Evolutionary conservation across 371 early-diverging fungal genomes (phyloP).

Genomic region (Lichtheimia hyalospora): DNA sequence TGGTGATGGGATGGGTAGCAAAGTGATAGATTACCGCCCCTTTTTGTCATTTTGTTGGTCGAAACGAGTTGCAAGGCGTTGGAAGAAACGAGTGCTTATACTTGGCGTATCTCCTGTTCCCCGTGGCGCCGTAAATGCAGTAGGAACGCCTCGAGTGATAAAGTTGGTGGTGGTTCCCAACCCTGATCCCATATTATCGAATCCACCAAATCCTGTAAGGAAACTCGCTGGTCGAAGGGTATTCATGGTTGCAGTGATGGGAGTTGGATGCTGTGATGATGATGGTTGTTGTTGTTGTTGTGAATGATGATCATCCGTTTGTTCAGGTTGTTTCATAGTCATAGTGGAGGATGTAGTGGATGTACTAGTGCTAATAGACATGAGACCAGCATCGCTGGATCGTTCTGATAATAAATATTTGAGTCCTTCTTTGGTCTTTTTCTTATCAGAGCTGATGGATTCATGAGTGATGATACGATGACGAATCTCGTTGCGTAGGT

Average conservation of each 20-base stretch:
- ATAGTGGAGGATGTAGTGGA: slow-evolving; percentile 28
- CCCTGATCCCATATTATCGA: slow-evolving; percentile 23
- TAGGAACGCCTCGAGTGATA: slow-evolving; percentile 36
- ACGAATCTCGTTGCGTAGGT: slow-evolving; percentile 43
- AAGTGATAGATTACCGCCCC: slow-evolving; percentile 1
- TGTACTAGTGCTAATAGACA: slow-evolving; percentile 8
- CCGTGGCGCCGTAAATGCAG: slow-evolving; percentile 5
- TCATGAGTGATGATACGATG: slow-evolving; percentile 49
- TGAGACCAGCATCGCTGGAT: slow-evolving; percentile 17
- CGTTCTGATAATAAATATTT: slow-evolving; percentile 50
- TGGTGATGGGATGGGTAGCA: background rate
- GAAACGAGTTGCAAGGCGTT: slow-evolving; percentile 39
- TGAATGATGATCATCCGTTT: slow-evolving; percentile 6
- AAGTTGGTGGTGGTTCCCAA: slow-evolving; percentile 22
- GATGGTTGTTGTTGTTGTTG: slow-evolving; percentile 7
- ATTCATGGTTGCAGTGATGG: background rate
- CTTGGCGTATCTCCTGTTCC: slow-evolving; percentile 25
- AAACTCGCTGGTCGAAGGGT: slow-evolving; percentile 39
- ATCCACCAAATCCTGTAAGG: slow-evolving; percentile 41
- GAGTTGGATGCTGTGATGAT: slow-evolving; percentile 5
- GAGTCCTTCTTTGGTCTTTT: slow-evolving; percentile 47
- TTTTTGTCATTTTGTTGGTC: slow-evolving; percentile 36
- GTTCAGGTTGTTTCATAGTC: slow-evolving; percentile 5
- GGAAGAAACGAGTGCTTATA: slow-evolving; percentile 50
- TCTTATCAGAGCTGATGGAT: slow-evolving; percentile 30